A percentile compares a stretch with the other conserved stretches of the same genome.
Evolutionary conservation across 208 protist species (phyloP).

Genomic region (Acanthamoeba rhysodes): DNA sequence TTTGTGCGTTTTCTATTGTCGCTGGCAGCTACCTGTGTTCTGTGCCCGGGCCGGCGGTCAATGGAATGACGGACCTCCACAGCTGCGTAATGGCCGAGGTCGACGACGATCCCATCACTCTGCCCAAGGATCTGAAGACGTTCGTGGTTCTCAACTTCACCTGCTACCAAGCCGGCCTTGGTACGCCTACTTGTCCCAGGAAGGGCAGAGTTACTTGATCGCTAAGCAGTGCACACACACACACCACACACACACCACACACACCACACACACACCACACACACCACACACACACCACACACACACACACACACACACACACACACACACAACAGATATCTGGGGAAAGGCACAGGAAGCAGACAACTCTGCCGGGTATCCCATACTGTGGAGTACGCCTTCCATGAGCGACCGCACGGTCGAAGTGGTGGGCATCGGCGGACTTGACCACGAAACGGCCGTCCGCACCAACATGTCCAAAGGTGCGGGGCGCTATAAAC

Average conservation of each 20-base stretch:
- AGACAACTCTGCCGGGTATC: not conserved
- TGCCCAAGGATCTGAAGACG: conserved; percentile 4
- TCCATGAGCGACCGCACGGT: conserved; percentile 28
- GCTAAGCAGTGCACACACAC: not conserved
- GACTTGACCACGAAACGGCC: not conserved
- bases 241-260: no score
- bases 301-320: no score
- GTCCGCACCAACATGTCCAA: conserved; percentile 25
- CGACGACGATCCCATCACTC: conserved; percentile 5
- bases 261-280: no score
- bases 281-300: no score
- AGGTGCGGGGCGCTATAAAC: not conserved
- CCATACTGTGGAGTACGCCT: conserved; percentile 26
- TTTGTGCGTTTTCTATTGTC: not conserved
- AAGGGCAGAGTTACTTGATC: not conserved
- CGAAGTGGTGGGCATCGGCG: conserved; percentile 58
- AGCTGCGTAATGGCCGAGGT: conserved; percentile 55
- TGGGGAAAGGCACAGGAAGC: conserved; percentile 1
- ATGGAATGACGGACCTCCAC: conserved; percentile 48
- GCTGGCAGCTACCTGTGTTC: conserved; percentile 10
- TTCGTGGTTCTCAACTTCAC: conserved; percentile 69
- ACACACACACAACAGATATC: conserved; percentile 20
- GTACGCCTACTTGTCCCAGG: not conserved
- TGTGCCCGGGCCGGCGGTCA: not conserved
- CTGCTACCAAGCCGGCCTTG: conserved; percentile 38